Evolutionary conservation across 306 rosid species (phyloP).

Genomic region (Citrullus colocynthis): DNA sequence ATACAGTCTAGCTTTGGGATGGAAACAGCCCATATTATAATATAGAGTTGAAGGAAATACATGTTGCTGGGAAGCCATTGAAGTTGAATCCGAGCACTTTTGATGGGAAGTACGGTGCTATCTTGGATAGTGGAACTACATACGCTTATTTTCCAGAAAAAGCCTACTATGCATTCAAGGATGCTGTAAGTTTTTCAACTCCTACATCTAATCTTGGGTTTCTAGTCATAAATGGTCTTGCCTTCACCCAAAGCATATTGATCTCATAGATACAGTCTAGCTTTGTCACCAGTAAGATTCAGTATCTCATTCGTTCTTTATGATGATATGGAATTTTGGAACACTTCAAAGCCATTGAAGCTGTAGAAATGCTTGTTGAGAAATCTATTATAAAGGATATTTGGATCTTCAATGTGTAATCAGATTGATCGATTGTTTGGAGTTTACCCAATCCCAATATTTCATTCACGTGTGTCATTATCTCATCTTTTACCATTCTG

Average conservation of each 20-base stretch:
- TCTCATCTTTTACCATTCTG: background rate
- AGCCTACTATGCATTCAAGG: conserved; percentile 29
- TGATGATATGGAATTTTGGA: background rate
- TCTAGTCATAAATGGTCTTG: background rate
- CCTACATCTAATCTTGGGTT: background rate
- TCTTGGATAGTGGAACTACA: conserved; percentile 50
- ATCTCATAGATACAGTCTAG: too few species aligned
- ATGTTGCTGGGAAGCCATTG: conserved; percentile 32
- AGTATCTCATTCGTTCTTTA: background rate
- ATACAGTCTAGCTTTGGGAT: conserved; percentile 26
- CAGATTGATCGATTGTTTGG: background rate
- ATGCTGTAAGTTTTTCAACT: conserved; percentile 23
- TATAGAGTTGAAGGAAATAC: conserved; percentile 36
- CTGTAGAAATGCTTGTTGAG: background rate
- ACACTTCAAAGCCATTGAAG: background rate
- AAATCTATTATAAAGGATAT: background rate
- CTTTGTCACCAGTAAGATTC: background rate
- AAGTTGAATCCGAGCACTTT: conserved; percentile 27
- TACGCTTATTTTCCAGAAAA: conserved; percentile 38
- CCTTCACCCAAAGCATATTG: background rate
- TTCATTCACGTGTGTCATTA: background rate
- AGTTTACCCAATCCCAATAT: background rate
- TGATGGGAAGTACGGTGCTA: conserved; percentile 33
- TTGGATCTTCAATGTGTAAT: background rate
- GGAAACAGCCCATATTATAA: conserved; percentile 44